Percentiles rank a stretch among this genome's conserved stretches.
Evolutionary conservation across 257 asterid genomes (phyloP).

Genomic region (Nicotiana attenuata): DNA sequence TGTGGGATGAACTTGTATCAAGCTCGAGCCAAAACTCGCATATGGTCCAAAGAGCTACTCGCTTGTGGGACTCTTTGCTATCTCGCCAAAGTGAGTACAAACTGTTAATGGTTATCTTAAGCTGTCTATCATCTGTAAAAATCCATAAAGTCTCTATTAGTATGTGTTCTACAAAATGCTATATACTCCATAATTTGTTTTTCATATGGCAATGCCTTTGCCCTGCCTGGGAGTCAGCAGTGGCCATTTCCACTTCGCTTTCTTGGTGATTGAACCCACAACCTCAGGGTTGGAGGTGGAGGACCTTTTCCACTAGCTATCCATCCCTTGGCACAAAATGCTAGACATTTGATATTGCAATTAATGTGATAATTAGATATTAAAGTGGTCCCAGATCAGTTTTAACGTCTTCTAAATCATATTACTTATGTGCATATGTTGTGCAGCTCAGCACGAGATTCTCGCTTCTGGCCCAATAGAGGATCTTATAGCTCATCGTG

Average conservation of each 20-base stretch:
- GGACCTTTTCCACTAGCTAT: neutral
- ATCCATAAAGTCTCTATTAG: neutral
- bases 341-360: slow-evolving; percentile 1
- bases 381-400: neutral
- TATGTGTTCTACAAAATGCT: slow-evolving; percentile 1
- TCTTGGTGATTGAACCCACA: neutral
- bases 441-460: slow-evolving; percentile 85
- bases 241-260: neutral
- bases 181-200: neutral
- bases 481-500: slow-evolving; percentile 99
- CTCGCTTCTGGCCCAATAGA: slow-evolving; percentile 99
- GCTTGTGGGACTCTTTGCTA: slow-evolving; percentile 92
- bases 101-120: neutral
- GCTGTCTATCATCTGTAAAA: neutral
- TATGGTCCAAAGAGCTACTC: slow-evolving; percentile 98
- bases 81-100: slow-evolving; percentile 80
- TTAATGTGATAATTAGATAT: neutral
- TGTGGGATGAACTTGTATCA: slow-evolving; percentile 97
- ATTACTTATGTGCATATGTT: slow-evolving; percentile 11
- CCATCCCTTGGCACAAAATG: neutral
- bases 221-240: neutral
- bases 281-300: neutral
- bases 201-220: neutral
- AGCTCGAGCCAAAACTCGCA: slow-evolving; percentile 97
- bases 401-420: neutral